phyloP scores from a whole-genome alignment of 257 asterid species.

The Voacanga thouarsii region DNA sequence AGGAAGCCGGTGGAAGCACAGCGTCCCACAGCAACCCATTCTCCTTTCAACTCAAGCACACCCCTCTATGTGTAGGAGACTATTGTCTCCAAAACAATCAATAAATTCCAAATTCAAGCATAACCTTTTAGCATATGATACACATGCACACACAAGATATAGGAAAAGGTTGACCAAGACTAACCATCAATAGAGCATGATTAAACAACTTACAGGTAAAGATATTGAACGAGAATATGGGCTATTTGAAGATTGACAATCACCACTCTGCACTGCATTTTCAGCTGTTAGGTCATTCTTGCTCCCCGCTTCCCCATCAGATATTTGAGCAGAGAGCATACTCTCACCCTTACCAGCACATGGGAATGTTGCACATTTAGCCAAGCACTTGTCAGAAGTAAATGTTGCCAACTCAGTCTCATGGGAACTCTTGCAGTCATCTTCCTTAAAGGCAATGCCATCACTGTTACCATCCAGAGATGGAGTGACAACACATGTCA shows the following conservation, averaged over 20 bases:
- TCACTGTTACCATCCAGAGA: conserved; percentile 24
- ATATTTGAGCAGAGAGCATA: conserved; percentile 21
- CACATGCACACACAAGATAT: not conserved
- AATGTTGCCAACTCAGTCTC: conserved; percentile 17
- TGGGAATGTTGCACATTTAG: conserved; percentile 55
- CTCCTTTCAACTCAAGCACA: not conserved
- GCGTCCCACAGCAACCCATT: not conserved
- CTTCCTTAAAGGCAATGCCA: conserved; percentile 26
- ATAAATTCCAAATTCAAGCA: not conserved
- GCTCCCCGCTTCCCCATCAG: conserved; percentile 25
- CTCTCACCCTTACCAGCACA: conserved; percentile 27
- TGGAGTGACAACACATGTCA: conserved; percentile 21
- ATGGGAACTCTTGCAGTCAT: conserved; percentile 24
- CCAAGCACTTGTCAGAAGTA: conserved; percentile 37
- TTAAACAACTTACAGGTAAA: conserved; percentile 65
- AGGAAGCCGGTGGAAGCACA: not conserved
- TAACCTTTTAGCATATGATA: not conserved
- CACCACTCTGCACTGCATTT: conserved; percentile 25
- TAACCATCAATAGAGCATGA: not conserved
- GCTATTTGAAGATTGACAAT: conserved; percentile 25
- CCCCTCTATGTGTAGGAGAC: not conserved
- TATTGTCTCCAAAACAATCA: not conserved
- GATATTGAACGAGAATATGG: conserved; percentile 42
- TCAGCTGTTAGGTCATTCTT: conserved; percentile 23
- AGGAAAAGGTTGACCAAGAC: not conserved